Evolutionary conservation across 345 rosid species (phyloP).

Genomic region (Lepidium africanum): DNA sequence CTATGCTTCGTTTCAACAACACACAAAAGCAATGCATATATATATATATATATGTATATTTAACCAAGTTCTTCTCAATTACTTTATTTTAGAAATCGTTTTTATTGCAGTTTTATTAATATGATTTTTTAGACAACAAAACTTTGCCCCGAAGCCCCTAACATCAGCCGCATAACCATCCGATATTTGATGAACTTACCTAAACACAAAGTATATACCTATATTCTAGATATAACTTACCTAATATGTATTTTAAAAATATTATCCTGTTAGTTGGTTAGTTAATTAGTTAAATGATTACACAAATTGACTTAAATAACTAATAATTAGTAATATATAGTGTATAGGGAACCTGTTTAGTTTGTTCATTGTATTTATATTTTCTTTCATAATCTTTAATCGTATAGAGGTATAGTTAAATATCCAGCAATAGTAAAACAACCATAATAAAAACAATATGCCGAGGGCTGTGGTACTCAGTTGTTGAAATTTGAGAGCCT

Average conservation of each 20-base stretch:
- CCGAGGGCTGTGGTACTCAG: background rate
- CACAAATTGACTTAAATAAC: background rate
- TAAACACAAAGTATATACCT: slow-evolving; percentile 23
- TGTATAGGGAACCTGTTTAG: background rate
- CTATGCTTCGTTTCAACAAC: slow-evolving; percentile 47
- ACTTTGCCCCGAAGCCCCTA: slow-evolving; percentile 41
- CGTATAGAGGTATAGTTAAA: background rate
- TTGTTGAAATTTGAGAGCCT: background rate
- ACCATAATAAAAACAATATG: background rate
- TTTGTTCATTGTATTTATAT: background rate
- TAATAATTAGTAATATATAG: too few relatives aligned
- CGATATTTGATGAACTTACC: slow-evolving; percentile 34
- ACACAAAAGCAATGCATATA: slow-evolving; percentile 12
- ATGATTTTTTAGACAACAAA: slow-evolving; percentile 7
- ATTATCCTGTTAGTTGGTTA: slow-evolving; percentile 30
- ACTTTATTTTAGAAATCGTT: background rate
- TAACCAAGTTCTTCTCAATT: background rate
- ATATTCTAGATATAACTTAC: slow-evolving; percentile 17
- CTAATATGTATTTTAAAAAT: slow-evolving; percentile 18
- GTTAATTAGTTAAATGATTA: slow-evolving; percentile 25
- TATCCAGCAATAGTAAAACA: background rate
- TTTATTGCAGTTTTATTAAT: background rate
- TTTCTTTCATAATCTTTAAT: background rate
- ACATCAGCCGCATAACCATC: slow-evolving; percentile 47
- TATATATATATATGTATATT: background rate